phyloP scores from a whole-genome alignment of 441 rosid species.

The Hura crepitans region DNA sequence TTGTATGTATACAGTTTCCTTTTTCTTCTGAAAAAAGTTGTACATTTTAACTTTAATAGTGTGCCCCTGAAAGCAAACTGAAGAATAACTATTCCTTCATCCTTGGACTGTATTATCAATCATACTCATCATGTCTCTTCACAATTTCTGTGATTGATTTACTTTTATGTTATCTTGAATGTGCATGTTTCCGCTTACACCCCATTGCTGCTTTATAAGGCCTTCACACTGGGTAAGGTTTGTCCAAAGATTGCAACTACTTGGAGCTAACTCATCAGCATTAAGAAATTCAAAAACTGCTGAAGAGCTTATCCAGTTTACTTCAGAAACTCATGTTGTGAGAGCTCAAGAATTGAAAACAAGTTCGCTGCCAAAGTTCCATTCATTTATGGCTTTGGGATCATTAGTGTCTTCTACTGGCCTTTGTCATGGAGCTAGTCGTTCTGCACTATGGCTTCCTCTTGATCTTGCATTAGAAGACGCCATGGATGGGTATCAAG shows the following conservation, averaged over 20 bases:
- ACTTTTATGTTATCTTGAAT: conserved; percentile 7
- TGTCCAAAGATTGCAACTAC: conserved; percentile 55
- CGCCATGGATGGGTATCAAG: conserved; percentile 93
- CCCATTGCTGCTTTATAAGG: conserved; percentile 28
- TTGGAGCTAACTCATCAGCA: conserved; percentile 70
- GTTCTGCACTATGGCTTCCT: conserved; percentile 87
- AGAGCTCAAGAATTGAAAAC: conserved; percentile 46
- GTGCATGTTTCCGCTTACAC: conserved; percentile 22
- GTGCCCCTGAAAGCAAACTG: background rate
- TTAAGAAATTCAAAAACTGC: conserved; percentile 60
- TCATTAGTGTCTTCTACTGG: conserved; percentile 62
- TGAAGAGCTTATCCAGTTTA: conserved; percentile 57
- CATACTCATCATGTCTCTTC: conserved; percentile 9
- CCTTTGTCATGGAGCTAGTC: conserved; percentile 67
- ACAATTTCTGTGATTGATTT: conserved; percentile 12
- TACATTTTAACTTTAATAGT: background rate
- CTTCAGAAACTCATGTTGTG: conserved; percentile 43
- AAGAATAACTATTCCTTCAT: background rate
- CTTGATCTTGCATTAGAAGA: conserved; percentile 96
- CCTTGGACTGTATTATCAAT: background rate
- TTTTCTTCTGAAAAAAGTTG: conserved; percentile 7
- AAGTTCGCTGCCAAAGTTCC: conserved; percentile 47
- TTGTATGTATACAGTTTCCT: conserved; percentile 50
- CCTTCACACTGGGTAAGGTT: conserved; percentile 67
- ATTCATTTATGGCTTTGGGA: conserved; percentile 50